Base-by-base conservation (phyloP, 2,329 filamentous ascomycete genomes). In the Fonsecaea pugnacius region DNA sequence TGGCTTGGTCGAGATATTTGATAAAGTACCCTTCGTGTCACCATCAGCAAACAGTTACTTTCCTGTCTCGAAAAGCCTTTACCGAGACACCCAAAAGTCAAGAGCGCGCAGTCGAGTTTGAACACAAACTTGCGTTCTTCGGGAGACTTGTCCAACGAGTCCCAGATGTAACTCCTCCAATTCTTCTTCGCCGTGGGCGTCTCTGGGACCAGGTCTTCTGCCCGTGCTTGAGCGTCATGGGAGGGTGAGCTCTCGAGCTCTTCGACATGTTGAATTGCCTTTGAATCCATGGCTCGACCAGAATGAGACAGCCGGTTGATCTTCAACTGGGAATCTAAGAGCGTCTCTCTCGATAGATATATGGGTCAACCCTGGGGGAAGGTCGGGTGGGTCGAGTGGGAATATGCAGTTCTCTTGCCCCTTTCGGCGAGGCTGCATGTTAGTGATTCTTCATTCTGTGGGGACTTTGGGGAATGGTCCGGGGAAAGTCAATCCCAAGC, bases 41-140 rank as follows among this genome's bases (percentile, higher is more conserved):
- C 7, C 27, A 16, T 38, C 24, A 35, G 30, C 38, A 21, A 27
- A 27, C 12, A 24, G n/a, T 43, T 10, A 2, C 7, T 14, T 16
- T 16, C n/a, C 33, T 12, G 33, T 18, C 8, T 40, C 35, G 33
- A 21, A 36, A 9, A 33, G 21, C 27, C 58, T 35, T 35, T 32
- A 63, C 79, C 77, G 1, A 86, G 71, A 53, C 86, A 82, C 0
- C 82, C 82, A 69, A 85, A 86, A 0, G 83, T 82, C 0, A 87
- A 78, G 46, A 86, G 82, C 2, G 85, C 72, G 0, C 83, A 70
- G 66, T 87, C 84, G 12, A 87, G 77, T 69, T 86, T 87, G n/a
- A 79, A 52, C 36, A 87, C 83, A 2, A 86, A 75, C 62, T 76
- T 78, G 48, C 81, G 75, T 65, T 86, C 83, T 60, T 81, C 79